Percentiles rank a stretch among this genome's conserved stretches.
These are phyloP conservation scores for Lentinula sp. DNA, from an alignment of 768 basidiomycete genomes.

Conservation along the genomic window DNA sequence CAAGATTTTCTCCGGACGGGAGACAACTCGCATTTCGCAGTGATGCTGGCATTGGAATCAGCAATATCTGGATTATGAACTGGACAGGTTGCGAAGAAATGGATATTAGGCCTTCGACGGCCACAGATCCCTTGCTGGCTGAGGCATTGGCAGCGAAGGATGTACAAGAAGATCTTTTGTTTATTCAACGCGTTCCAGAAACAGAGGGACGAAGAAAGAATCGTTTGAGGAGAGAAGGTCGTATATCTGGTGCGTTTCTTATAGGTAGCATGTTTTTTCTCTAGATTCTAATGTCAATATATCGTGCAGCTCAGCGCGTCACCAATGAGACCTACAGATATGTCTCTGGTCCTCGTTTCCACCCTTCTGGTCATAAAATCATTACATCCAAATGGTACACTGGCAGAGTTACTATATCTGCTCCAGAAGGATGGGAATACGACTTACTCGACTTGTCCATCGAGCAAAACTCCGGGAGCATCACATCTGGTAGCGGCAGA, in stretches of 20 bases:
- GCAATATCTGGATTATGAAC: conserved; percentile 66
- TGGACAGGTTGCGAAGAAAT: conserved; percentile 62
- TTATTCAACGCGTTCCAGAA: conserved; percentile 42
- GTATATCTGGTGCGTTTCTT: neutral
- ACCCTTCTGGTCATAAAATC: conserved; percentile 54
- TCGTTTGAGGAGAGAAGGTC: conserved; percentile 6
- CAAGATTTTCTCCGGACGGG: conserved; percentile 65
- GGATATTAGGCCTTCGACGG: conserved; percentile 33
- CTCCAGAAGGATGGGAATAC: conserved; percentile 73
- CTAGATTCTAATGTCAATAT: neutral
- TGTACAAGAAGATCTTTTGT: conserved; percentile 24
- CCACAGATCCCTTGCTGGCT: neutral
- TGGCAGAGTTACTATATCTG: conserved; percentile 53
- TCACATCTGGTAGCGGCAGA: conserved; percentile 40
- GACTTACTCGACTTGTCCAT: conserved; percentile 35
- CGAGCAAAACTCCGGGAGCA: conserved; percentile 15
- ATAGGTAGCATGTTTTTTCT: neutral
- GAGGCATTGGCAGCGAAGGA: neutral
- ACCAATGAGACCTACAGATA: conserved; percentile 75
- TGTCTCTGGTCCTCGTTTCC: conserved; percentile 65
- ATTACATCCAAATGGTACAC: conserved; percentile 78
- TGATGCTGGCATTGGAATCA: conserved; percentile 65
- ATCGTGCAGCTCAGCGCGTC: conserved; percentile 20
- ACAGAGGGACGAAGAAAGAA: conserved; percentile 26
- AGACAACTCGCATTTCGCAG: conserved; percentile 60